Percentiles rank a stretch among this genome's conserved stretches.
Conservation (phyloP, 805 yeast genomes). For the Starmerella etchellsii region DNA sequence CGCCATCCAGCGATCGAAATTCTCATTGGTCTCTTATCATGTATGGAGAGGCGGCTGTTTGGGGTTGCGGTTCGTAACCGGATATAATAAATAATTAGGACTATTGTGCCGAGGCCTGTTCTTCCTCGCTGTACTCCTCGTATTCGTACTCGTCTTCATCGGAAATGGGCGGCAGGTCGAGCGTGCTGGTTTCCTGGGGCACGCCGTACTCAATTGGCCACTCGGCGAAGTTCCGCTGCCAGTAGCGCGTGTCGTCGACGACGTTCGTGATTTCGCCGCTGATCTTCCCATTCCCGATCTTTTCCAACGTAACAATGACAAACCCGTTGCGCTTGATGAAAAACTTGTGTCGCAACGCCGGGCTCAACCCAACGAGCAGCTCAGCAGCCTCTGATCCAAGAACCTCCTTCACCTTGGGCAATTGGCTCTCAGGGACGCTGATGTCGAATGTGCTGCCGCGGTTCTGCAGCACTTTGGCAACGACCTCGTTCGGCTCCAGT, state of each 20-base stretch:
- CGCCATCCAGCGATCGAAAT: constrained; percentile 15
- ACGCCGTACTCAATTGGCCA: constrained; percentile 23
- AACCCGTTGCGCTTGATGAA: constrained; percentile 29
- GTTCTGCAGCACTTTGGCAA: constrained; percentile 24
- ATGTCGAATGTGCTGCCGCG: constrained; percentile 28
- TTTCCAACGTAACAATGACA: constrained; percentile 22
- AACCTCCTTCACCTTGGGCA: constrained; percentile 3
- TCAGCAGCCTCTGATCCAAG: constrained; percentile 5
- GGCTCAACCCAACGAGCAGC: constrained; percentile 26
- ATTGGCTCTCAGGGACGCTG: constrained; percentile 20
- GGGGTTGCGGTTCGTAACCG: no score
- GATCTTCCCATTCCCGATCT: constrained; percentile 19
- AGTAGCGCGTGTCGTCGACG: constrained; percentile 24
- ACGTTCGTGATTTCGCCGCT: constrained; percentile 27
- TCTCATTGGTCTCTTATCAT: not conserved
- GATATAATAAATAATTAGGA: no score
- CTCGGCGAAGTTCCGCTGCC: constrained; percentile 27
- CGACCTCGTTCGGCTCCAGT: constrained; percentile 22
- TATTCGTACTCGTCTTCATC: constrained; percentile 19
- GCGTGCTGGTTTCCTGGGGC: constrained; percentile 13
- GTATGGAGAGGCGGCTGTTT: no score
- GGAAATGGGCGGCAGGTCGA: constrained; percentile 22
- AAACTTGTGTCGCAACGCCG: constrained; percentile 26
- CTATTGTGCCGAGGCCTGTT: no score
- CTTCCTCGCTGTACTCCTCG: not conserved